Conservation (phyloP, 2,329 filamentous ascomycete genomes). For the Chaetomium globosum region DNA sequence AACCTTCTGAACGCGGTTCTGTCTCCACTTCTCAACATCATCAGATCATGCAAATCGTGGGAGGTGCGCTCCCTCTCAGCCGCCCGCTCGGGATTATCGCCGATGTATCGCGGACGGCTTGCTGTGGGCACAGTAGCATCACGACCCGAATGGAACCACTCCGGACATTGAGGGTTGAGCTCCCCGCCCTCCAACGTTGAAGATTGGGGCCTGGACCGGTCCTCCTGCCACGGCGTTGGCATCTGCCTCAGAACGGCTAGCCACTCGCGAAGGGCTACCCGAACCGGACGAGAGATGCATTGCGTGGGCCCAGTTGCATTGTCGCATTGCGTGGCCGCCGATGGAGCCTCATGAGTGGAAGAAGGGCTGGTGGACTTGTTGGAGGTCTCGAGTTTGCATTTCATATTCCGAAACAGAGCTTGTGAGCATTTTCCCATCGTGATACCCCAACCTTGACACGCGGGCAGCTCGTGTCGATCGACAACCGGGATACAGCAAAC, state of each 20-base stretch:
- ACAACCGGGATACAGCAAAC: not conserved
- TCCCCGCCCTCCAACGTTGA: not conserved
- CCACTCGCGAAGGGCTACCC: conserved; percentile 21
- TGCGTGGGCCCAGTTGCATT: not conserved
- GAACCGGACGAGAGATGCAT: conserved; percentile 6
- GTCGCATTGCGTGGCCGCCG: not conserved
- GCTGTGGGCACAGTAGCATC: not conserved
- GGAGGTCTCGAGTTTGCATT: not conserved
- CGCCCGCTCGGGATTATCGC: not conserved
- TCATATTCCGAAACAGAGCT: too few species aligned
- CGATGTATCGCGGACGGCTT: not conserved
- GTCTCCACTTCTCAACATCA: not conserved
- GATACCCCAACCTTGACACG: not conserved
- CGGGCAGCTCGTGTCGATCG: conserved; percentile 1
- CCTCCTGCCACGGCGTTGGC: not conserved
- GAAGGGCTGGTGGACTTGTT: not conserved
- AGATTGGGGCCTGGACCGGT: conserved; percentile 4
- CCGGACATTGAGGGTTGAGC: not conserved
- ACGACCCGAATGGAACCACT: not conserved
- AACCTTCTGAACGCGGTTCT: not conserved
- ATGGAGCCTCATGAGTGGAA: not conserved
- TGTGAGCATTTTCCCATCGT: not conserved
- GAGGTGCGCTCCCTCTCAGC: not conserved
- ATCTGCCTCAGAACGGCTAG: not conserved
- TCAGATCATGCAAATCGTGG: not conserved